Evolutionary conservation across 306 rosid species (phyloP).

Genomic region (Oxytropis ochrocephala): DNA sequence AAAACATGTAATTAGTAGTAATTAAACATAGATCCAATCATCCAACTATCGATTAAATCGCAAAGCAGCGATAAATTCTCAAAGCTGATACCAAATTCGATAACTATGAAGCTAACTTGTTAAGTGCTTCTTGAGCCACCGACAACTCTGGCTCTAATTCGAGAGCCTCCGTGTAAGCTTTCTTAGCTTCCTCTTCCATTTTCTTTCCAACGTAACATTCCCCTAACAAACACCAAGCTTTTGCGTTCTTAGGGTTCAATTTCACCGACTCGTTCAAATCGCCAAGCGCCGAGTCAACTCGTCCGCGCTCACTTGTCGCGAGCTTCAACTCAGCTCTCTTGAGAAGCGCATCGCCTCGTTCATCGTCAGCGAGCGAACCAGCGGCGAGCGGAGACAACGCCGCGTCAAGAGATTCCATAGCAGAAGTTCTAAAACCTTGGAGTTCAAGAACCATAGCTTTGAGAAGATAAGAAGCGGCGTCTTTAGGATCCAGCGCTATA

Average conservation of each 20-base stretch:
- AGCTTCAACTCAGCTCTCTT: constrained; percentile 76
- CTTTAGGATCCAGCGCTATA: constrained; percentile 64
- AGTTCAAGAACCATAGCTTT: constrained; percentile 62
- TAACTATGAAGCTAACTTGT: constrained; percentile 32
- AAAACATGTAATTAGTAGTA: not conserved
- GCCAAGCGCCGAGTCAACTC: constrained; percentile 48
- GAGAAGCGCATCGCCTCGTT: constrained; percentile 70
- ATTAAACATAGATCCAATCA: not conserved
- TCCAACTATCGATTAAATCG: not conserved
- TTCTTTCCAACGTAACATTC: constrained; percentile 70
- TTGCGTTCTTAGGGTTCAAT: constrained; percentile 48
- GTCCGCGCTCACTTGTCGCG: constrained; percentile 32
- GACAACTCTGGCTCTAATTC: constrained; percentile 39
- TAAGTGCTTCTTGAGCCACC: constrained; percentile 54
- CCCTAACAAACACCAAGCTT: constrained; percentile 58
- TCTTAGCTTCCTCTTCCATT: constrained; percentile 62
- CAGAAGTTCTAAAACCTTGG: constrained; percentile 73
- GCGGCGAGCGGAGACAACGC: constrained; percentile 72
- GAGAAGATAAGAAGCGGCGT: constrained; percentile 80
- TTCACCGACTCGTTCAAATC: constrained; percentile 58
- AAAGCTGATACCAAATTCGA: not conserved
- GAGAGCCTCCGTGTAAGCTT: constrained; percentile 67
- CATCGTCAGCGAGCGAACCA: constrained; percentile 42
- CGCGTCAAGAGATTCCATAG: constrained; percentile 64
- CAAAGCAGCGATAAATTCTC: not conserved